Evolutionary conservation across 805 yeast genomes (phyloP).

Genomic region (Maudiozyma bulderi): DNA sequence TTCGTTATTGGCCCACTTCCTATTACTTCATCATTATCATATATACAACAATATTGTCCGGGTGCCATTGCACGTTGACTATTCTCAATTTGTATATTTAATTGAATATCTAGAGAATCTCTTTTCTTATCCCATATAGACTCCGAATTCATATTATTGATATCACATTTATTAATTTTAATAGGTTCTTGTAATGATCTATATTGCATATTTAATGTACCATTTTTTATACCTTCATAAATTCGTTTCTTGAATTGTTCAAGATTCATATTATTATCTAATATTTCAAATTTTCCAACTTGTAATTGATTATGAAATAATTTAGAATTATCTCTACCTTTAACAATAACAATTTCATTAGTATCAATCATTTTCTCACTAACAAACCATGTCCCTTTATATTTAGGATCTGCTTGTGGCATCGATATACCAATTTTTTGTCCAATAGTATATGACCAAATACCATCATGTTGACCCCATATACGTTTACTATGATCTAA

Average conservation of each 20-base stretch:
- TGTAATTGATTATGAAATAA: constrained; percentile 39
- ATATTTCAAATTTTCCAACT: constrained; percentile 31
- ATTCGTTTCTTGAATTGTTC: not conserved
- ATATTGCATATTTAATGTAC: constrained; percentile 44
- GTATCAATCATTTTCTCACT: constrained; percentile 52
- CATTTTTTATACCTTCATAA: not conserved
- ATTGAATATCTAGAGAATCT: not conserved
- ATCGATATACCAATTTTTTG: constrained; percentile 62
- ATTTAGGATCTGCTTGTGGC: constrained; percentile 80
- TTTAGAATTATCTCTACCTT: constrained; percentile 50
- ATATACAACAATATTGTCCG: constrained; percentile 78
- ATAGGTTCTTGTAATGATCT: constrained; percentile 64
- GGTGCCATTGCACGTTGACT: constrained; percentile 71
- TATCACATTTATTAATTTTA: constrained; percentile 22
- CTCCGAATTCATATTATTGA: not conserved
- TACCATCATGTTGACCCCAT: constrained; percentile 77
- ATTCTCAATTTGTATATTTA: constrained; percentile 34
- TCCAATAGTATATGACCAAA: constrained; percentile 95
- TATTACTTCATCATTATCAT: constrained; percentile 52
- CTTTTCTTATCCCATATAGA: not conserved
- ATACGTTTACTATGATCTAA: constrained; percentile 45
- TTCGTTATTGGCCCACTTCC: constrained; percentile 43
- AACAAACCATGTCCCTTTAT: constrained; percentile 79
- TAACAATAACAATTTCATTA: constrained; percentile 74
- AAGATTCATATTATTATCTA: constrained; percentile 1